Evolutionary conservation across 75 land plant species (phyloP), one percentile per base, ranked within the genome.

Genomic region (Sequoia sempervirens): DNA sequence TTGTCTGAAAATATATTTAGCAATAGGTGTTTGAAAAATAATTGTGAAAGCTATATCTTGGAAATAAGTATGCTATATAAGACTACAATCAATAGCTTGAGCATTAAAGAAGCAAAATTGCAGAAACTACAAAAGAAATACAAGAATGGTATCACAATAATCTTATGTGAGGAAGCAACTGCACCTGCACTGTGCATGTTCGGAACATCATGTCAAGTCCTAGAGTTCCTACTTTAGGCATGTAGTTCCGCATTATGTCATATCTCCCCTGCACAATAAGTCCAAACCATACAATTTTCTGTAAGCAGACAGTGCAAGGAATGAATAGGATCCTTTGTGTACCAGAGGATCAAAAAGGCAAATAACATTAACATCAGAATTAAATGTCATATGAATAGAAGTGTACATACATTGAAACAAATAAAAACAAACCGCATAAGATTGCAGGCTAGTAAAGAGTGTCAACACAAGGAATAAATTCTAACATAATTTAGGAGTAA

Each of bases 171-270:
- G n/a, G 43, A 66, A 52, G 76, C 82, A 66, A 81, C 17, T 10
- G 4, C 58, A 95, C 99, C 97, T 98, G 99, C 37, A 98, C 99
- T 64, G 99, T 98, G 81, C 99, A 98, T 75, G 99, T 96, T 75
- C 97, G 91, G 80, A 98, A 98, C 99, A 98, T 98, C 99, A 96
- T 96, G 72, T 98, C 99, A 73, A 91, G 93, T 78, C 99, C 99
- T 75, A 90, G 90, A 66, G 94, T 83, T 43, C 99, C 99, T 45
- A 96, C 99, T 89, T 93, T 96, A 18, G 99, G 99, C 99, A 98
- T 96, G 86, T 96, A 98, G 78, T 93, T 93, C 76, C 93, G 90
- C 99, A 98, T 98, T 17, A 98, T 98, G 20, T 98, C 88, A 66
- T 98, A 98, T 85, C 98, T 93, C 86, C 99, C 98, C 98, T 97